These are phyloP conservation scores for Seiridium unicorne DNA, from an alignment of 2,329 filamentous ascomycete species.

Conservation along the genomic window DNA sequence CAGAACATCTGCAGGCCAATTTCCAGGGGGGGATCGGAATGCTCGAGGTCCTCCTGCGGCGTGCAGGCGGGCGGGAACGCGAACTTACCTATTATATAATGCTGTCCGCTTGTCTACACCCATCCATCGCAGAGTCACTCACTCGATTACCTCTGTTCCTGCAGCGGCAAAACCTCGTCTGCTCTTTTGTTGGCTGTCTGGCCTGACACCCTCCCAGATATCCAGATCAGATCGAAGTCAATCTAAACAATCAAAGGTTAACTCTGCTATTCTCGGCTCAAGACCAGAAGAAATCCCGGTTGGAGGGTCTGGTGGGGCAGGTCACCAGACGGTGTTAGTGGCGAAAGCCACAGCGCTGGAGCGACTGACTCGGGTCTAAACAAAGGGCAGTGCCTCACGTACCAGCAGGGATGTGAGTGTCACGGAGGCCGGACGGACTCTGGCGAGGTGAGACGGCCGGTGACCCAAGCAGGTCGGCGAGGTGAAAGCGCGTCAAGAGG, in stretches of 20 bases:
- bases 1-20: constrained; percentile 1
- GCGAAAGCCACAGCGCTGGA: constrained; percentile 25
- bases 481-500: background rate
- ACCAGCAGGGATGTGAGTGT: constrained; percentile 7
- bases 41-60: background rate
- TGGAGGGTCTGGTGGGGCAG: constrained; percentile 24
- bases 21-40: background rate
- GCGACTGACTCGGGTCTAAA: constrained; percentile 24
- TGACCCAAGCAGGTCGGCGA: constrained; percentile 3
- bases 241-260: constrained; percentile 18
- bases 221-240: constrained; percentile 4
- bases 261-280: constrained; percentile 17
- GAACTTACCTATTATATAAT: constrained; percentile 3
- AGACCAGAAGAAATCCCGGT: constrained; percentile 23
- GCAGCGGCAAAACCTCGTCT: constrained; percentile 3
- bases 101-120: background rate
- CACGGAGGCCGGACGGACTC: background rate
- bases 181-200: background rate
- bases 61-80: background rate
- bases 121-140: constrained; percentile 2
- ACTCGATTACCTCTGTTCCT: constrained; percentile 4
- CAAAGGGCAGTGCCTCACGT: constrained; percentile 12
- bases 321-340: constrained; percentile 29
- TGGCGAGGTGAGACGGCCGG: constrained; percentile 5
- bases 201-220: constrained; percentile 1